These are phyloP conservation scores for Arthrobotrys conoides DNA, from an alignment of 2,329 filamentous ascomycete genomes.

Conservation along the genomic window DNA sequence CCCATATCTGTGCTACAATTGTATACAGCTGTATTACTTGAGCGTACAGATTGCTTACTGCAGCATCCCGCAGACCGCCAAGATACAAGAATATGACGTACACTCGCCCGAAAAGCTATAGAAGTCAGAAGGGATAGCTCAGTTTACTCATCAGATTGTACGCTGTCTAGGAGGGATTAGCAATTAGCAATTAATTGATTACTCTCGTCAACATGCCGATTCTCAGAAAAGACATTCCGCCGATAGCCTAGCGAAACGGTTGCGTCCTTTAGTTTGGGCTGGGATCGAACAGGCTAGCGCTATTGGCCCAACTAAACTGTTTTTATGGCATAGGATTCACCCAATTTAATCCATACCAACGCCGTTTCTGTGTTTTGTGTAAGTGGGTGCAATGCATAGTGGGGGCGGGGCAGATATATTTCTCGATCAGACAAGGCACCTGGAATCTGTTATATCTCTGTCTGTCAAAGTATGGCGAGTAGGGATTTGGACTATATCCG, in stretches of 20 bases:
- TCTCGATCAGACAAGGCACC: neutral
- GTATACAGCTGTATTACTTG: slow-evolving; percentile 48
- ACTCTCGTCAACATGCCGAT: slow-evolving; percentile 60
- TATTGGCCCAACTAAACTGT: slow-evolving; percentile 17
- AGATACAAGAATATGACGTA: slow-evolving; percentile 35
- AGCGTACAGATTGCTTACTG: slow-evolving; percentile 56
- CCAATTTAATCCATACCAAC: slow-evolving; percentile 55
- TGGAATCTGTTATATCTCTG: neutral
- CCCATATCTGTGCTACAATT: slow-evolving; percentile 17
- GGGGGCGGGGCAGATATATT: slow-evolving; percentile 52
- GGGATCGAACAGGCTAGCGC: slow-evolving; percentile 34
- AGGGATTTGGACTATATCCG: slow-evolving; percentile 7
- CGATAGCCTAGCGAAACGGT: slow-evolving; percentile 52
- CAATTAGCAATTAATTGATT: slow-evolving; percentile 59
- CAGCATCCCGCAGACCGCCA: slow-evolving; percentile 1
- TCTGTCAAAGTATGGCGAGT: neutral
- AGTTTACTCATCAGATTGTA: slow-evolving; percentile 57
- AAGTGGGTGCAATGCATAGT: slow-evolving; percentile 9
- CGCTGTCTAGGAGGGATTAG: slow-evolving; percentile 24
- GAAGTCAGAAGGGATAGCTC: neutral
- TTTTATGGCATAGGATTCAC: slow-evolving; percentile 58
- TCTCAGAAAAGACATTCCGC: slow-evolving; percentile 44
- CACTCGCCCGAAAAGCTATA: neutral
- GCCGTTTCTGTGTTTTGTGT: slow-evolving; percentile 36
- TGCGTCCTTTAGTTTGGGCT: slow-evolving; percentile 10